Base-by-base conservation (phyloP, 257 asterid species). In the Ilex aquifolium region DNA sequence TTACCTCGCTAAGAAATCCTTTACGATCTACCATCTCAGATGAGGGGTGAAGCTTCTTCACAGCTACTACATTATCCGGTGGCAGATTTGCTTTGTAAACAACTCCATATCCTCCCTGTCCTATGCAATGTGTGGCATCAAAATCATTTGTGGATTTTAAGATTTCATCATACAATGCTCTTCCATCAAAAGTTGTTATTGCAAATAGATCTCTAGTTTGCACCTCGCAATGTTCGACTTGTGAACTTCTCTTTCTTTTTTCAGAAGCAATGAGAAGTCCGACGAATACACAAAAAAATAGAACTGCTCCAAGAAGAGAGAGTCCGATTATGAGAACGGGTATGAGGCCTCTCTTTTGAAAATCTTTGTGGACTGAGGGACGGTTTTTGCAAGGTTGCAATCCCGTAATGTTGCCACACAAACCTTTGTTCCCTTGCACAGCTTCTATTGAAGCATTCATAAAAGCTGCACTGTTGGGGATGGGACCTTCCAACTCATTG, bases 101-200 rank as follows among this genome's bases (percentile, higher is more conserved):
- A 59, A 68, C 74, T 46, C 79, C 81, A 40, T 58, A 32, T 16
- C 76, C 77, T 48, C 83, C 85, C 17, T 54, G 49, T 9, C 80
- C 80, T 2, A 77, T 65, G 69, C 80, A 75, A 62, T 48, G 57
- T 31, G 7, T 6, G 15, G 11, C 57, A 8, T 53, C 15, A 14
- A 53, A 53, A 17, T 53, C 57, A n/a, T 53, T 14, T n/a, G 57
- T 53, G 30, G 57, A 27, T 14, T 53, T 14, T 7, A 53, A 7
- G 8, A 53, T 53, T 10, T 53, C 57, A 7, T 53, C n/a, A 14
- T 53, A 16, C 11, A 17, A 10, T 7, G 15, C 15, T 53, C 2
- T 72, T 3, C 83, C 83, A 46, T 64, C 75, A 46, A 69, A 74
- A 14, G 44, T 42, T 36, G 42, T 36, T 36, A 36, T 36, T 36